These are phyloP conservation scores for Aspergillus fischeri DNA, from an alignment of 2,329 filamentous ascomycete species.

Conservation along the genomic window DNA sequence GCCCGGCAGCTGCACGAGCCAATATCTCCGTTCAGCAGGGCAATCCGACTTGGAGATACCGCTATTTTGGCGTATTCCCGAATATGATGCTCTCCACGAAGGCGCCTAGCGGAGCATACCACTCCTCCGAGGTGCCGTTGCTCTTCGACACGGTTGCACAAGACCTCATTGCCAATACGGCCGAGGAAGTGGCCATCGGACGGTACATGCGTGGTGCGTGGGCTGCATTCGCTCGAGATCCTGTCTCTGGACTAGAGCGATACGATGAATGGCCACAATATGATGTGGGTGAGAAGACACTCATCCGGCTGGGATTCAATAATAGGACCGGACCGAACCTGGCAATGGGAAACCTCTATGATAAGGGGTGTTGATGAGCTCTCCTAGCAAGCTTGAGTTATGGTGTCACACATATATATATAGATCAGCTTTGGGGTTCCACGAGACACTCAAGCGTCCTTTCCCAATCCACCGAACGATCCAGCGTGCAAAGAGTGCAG, in stretches of 20 bases:
- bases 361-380: background rate
- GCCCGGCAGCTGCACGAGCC: background rate
- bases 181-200: background rate
- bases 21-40: no score
- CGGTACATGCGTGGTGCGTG: background rate
- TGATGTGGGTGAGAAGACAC: background rate
- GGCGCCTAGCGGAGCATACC: background rate
- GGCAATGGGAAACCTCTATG: background rate
- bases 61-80: no score
- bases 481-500: no score
- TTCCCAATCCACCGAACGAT: no score
- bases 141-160: background rate
- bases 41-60: no score
- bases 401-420: no score
- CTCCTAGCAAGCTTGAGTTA: no score
- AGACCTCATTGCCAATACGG: background rate
- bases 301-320: background rate
- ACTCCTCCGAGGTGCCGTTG: background rate
- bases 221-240: background rate
- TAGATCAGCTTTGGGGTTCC: no score
- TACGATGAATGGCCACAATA: background rate
- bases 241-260: background rate
- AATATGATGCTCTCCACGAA: background rate
- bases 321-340: background rate
- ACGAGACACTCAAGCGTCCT: no score